Evolutionary conservation across 1,284 basidiomycete genomes (phyloP).

Genomic region (Butyriboletus appendiculatus): DNA sequence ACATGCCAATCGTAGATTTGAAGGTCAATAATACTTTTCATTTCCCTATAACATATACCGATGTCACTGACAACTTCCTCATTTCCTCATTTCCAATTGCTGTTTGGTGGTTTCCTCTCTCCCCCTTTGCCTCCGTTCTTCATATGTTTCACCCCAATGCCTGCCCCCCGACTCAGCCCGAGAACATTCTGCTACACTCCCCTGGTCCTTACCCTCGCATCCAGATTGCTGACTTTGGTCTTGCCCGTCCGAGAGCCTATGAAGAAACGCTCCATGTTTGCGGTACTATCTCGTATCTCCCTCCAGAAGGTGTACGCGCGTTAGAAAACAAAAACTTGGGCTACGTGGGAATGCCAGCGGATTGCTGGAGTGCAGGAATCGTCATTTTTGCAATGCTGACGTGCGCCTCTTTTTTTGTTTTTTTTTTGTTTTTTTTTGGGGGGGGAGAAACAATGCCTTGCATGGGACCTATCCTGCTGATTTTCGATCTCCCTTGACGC

Average conservation of each 20-base stretch:
- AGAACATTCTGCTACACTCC: conserved; percentile 78
- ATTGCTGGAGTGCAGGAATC: conserved; percentile 84
- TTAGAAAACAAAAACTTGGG: conserved; percentile 69
- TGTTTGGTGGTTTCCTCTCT: neutral
- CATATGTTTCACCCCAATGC: neutral
- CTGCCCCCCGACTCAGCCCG: conserved; percentile 52
- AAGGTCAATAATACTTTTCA: conserved; percentile 48
- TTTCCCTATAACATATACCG: neutral
- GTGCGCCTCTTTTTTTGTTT: conserved; percentile 25
- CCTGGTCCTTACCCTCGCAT: conserved; percentile 81
- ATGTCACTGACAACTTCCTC: conserved; percentile 2
- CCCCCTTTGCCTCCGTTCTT: neutral
- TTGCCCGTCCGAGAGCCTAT: conserved; percentile 76
- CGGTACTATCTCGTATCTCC: conserved; percentile 83
- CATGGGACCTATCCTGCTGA: neutral
- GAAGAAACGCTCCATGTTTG: conserved; percentile 80
- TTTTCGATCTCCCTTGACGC: neutral
- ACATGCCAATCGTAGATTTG: conserved; percentile 51
- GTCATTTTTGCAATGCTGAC: conserved; percentile 79
- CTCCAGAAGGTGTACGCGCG: conserved; percentile 79
- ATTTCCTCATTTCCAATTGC: neutral
- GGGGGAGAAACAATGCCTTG: neutral
- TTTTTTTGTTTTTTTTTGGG: neutral
- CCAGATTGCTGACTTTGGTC: conserved; percentile 84
- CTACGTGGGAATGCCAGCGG: conserved; percentile 78